These are phyloP conservation scores for Apocynum venetum DNA, from an alignment of 257 asterid species.

Conservation along the genomic window DNA sequence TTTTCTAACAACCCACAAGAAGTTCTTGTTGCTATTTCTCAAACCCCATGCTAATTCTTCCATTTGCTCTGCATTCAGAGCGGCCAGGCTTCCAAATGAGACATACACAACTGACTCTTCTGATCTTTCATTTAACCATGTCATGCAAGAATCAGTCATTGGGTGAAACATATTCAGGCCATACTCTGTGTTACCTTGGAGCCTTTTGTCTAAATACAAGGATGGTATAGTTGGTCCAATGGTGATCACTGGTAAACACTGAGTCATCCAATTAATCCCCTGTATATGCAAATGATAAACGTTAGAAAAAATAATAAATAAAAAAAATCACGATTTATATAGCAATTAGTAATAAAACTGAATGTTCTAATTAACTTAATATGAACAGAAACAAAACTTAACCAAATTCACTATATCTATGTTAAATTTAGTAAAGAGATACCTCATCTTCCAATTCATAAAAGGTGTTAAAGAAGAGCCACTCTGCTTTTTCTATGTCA, in stretches of 20 bases:
- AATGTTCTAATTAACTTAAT: no score
- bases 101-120: slow-evolving; percentile 21
- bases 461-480: slow-evolving; percentile 14
- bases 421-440: no score
- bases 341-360: no score
- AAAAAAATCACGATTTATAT: no score
- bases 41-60: slow-evolving; percentile 8
- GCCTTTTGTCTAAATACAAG: slow-evolving; percentile 42
- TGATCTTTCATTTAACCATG: neutral
- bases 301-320: no score
- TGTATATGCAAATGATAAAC: neutral
- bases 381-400: no score
- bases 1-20: no score
- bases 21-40: no score
- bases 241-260: slow-evolving; percentile 2
- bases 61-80: slow-evolving; percentile 13
- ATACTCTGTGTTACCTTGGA: slow-evolving; percentile 50
- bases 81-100: slow-evolving; percentile 25
- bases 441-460: no score
- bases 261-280: slow-evolving; percentile 3
- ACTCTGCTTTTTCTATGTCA: slow-evolving; percentile 37
- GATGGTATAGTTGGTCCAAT: slow-evolving; percentile 42
- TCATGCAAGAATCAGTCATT: slow-evolving; percentile 34
- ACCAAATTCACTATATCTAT: no score
- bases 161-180: slow-evolving; percentile 64